Conservation (phyloP, 2,329 filamentous ascomycete genomes). For the Hypoxylon sp. region DNA sequence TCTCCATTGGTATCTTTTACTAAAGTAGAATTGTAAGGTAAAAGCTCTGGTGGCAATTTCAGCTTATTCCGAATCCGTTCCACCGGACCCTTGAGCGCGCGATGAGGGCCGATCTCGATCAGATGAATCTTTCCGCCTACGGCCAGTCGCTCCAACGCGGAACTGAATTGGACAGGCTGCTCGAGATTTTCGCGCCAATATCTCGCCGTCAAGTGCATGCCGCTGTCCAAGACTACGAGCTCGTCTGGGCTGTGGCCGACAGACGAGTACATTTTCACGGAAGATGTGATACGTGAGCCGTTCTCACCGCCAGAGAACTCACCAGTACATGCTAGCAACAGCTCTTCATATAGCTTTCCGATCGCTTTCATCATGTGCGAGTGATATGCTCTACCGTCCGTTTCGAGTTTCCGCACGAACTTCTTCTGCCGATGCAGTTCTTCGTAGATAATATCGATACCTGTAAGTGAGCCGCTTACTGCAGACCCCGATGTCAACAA, state of each 20-base stretch:
- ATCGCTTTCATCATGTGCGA: constrained; percentile 33
- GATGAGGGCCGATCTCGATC: constrained; percentile 6
- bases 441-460: not conserved
- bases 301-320: not conserved
- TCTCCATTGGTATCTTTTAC: constrained; percentile 5
- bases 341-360: constrained; percentile 34
- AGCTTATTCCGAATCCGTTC: not conserved
- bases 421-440: not conserved
- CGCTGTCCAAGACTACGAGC: not conserved
- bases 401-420: constrained; percentile 14
- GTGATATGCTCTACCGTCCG: constrained; percentile 29
- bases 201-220: not conserved
- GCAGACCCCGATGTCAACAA: not conserved
- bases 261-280: constrained; percentile 33
- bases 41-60: not conserved
- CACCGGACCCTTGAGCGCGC: not conserved
- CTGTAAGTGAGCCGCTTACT: constrained; percentile 20
- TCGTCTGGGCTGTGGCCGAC: constrained; percentile 10
- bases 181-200: constrained; percentile 35
- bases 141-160: not conserved
- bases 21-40: not conserved
- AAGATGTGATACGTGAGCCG: too few relatives aligned
- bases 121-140: not conserved
- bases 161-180: not conserved
- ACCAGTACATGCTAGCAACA: constrained; percentile 10